These are phyloP conservation scores for Ganoderma sinense DNA, from an alignment of 1,284 basidiomycete genomes.

Conservation along the genomic window DNA sequence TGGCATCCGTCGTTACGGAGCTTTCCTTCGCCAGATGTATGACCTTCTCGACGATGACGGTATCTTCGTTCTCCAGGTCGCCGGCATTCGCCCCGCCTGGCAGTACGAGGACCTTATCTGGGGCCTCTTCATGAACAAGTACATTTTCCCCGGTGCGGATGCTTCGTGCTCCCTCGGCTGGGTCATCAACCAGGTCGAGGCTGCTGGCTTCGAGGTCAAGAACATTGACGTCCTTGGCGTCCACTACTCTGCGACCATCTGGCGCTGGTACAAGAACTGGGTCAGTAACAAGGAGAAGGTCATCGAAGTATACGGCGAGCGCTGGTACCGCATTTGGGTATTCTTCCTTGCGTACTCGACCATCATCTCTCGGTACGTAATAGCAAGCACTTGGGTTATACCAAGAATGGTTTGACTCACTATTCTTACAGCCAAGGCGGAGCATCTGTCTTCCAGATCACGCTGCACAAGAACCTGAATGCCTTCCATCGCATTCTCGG, in stretches of 20 bases:
- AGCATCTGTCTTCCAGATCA: constrained; percentile 94
- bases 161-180: constrained; percentile 95
- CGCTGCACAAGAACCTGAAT: constrained; percentile 97
- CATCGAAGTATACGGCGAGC: constrained; percentile 88
- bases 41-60: constrained; percentile 95
- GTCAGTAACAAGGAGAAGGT: constrained; percentile 90
- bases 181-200: constrained; percentile 90
- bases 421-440: constrained; percentile 75
- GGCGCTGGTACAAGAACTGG: constrained; percentile 97
- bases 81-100: constrained; percentile 93
- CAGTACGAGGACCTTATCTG: constrained; percentile 99
- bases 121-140: constrained; percentile 97
- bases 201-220: constrained; percentile 96
- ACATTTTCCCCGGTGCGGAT: constrained; percentile 98
- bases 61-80: constrained; percentile 95
- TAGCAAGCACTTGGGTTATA: not conserved
- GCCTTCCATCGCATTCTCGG: constrained; percentile 90
- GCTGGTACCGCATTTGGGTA: constrained; percentile 91
- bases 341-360: constrained; percentile 89
- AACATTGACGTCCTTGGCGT: constrained; percentile 95
- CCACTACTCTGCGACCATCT: constrained; percentile 96
- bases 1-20: constrained; percentile 91
- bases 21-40: constrained; percentile 93
- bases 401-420: not conserved
- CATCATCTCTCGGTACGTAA: constrained; percentile 69